A percentile compares a stretch with the other conserved stretches of the same genome.
These are phyloP conservation scores for Leishmania arabica DNA, from an alignment of 208 protist species.

Conservation along the genomic window DNA sequence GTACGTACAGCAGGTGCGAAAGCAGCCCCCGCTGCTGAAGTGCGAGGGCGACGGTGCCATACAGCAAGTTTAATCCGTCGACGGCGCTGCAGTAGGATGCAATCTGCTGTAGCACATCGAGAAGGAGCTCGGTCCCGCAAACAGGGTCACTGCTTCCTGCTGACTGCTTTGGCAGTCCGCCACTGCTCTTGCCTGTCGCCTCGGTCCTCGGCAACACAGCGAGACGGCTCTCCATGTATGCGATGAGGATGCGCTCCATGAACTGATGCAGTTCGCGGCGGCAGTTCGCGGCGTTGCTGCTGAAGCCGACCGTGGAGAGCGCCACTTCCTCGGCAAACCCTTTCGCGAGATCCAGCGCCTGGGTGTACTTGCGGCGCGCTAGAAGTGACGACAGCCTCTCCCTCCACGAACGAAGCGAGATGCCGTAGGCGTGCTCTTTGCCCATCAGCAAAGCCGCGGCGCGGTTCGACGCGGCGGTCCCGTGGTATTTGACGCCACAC, in stretches of 20 bases:
- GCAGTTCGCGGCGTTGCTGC: conserved; percentile 32
- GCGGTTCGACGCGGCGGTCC: conserved; percentile 37
- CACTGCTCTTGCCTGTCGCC: not conserved
- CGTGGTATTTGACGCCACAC: conserved; percentile 42
- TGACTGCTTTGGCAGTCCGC: not conserved
- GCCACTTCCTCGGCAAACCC: conserved; percentile 66
- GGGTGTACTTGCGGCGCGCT: conserved; percentile 34
- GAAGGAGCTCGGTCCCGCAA: not conserved
- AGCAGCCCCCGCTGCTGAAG: conserved; percentile 33
- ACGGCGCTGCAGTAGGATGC: conserved; percentile 46
- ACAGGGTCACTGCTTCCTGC: not conserved
- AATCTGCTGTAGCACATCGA: conserved; percentile 27
- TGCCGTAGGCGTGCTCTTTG: conserved; percentile 37
- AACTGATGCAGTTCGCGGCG: conserved; percentile 48
- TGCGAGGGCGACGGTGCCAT: conserved; percentile 37
- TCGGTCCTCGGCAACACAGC: not conserved
- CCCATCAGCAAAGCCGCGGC: conserved; percentile 42
- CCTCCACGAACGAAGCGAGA: conserved; percentile 69
- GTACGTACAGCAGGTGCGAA: conserved; percentile 34
- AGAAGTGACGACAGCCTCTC: conserved; percentile 60
- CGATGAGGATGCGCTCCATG: conserved; percentile 45
- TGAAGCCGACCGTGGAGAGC: conserved; percentile 57
- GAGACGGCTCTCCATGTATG: conserved; percentile 34
- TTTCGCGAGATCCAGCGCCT: conserved; percentile 68
- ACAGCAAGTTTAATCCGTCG: conserved; percentile 65